Evolutionary conservation across 495 filamentous ascomycete genomes (phyloP), one percentile per base, ranked within the genome.

Genomic region (Annulohypoxylon moriforme): DNA sequence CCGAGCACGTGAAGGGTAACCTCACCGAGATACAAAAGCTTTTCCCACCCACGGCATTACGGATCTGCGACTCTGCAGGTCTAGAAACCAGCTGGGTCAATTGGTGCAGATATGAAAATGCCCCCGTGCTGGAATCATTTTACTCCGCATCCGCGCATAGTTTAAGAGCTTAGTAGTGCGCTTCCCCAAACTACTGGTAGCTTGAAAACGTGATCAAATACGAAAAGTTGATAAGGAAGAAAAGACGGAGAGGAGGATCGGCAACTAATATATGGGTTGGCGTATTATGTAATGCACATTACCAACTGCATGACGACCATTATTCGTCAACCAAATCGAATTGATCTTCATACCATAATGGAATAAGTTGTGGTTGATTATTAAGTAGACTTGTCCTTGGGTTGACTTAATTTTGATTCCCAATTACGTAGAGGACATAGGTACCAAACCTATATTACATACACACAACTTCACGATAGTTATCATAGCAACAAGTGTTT

Each of bases 1-100:
- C 40, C 4, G 18, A 7, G 52, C 69, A 67, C 69, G 69, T 67
- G 69, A 64, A 71, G 22, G 9, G 31, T 9, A 40, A 42, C 56
- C 6, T 62, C 49, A 18, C 58, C 22, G 18, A 63, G 40, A 59
- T 29, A 29, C 40, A 24, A 61, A 34, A 27, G 25, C 38, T 46
- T 36, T n/a, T n/a, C n/a, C n/a, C n/a, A n/a, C n/a, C 38, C 49
- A 71, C 46, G 55, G 61, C 47, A 66, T 66, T 47, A 22, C 33
- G 24, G 16, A 46, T 57, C 40, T 47, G 55, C 33, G 24, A 13
- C 36, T 57, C 40, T 47, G 55, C 24, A 52, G 10, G 14, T 14
- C 44, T 52, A 52, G 46, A 49, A 11, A 49, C 20, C 24, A 47
- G 18, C 46, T n/a, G 11, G 20, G 42, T 10, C 20, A 47, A 25